These are phyloP conservation scores for Tricholoma sp. DNA, from an alignment of 768 basidiomycete species.

Conservation along the genomic window DNA sequence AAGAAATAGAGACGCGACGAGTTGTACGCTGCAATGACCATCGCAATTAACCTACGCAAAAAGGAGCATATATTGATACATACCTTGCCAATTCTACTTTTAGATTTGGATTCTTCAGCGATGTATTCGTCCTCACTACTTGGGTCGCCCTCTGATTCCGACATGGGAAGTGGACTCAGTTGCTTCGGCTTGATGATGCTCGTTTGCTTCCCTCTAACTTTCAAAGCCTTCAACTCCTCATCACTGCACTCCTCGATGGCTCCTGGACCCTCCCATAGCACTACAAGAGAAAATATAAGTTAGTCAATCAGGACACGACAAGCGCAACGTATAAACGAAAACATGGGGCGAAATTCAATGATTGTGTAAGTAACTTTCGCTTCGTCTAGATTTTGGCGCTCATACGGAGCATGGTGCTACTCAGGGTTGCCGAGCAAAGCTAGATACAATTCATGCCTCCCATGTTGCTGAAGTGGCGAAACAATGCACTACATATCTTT, in stretches of 20 bases:
- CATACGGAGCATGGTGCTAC: conserved; percentile 18
- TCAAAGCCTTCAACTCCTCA: conserved; percentile 19
- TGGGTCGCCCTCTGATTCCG: conserved; percentile 44
- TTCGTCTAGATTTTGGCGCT: conserved; percentile 13
- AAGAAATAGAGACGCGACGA: conserved; percentile 33
- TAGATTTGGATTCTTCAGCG: conserved; percentile 34
- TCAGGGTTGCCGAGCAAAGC: conserved; percentile 19
- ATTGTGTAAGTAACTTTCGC: conserved; percentile 9
- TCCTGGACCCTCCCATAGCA: conserved; percentile 68
- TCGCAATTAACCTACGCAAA: conserved; percentile 7
- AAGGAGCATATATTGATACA: conserved; percentile 22
- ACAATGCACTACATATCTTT: conserved; percentile 18
- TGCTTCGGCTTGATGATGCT: conserved; percentile 20
- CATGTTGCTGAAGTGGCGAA: conserved; percentile 14
- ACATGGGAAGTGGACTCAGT: conserved; percentile 20
- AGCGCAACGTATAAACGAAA: conserved; percentile 5
- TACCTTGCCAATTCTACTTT: conserved; percentile 40
- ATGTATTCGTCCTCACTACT: conserved; percentile 74
- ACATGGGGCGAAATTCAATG: conserved; percentile 7
- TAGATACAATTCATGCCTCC: conserved; percentile 17
- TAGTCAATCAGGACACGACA: conserved; percentile 13
- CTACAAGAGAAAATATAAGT: conserved; percentile 34
- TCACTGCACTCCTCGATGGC: conserved; percentile 43
- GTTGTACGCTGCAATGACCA: conserved; percentile 33
- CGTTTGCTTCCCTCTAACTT: conserved; percentile 27